Evolutionary conservation across 106 monocot species (phyloP), one percentile per base, ranked within the genome.

Genomic region (Agapanthus africanus): DNA sequence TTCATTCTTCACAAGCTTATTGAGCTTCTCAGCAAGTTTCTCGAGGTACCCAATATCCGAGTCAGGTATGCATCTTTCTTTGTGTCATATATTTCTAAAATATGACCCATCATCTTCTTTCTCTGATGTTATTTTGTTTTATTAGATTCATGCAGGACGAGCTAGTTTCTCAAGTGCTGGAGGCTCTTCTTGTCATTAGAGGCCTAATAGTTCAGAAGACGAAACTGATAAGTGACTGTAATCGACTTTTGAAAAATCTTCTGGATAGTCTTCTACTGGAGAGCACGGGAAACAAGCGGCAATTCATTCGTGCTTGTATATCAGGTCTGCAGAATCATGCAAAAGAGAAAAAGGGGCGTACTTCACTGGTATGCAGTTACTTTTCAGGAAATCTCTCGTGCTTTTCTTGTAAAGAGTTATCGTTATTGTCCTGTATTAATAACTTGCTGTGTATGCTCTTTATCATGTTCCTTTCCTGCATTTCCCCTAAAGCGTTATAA

Each of bases 141-240:
- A 11, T 19, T 47, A 99, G 99, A 72, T 99, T 99, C 68, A 93
- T 99, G 87, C 76, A 68, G 37, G 80, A 93, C 65, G 87, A 93
- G 63, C 72, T 99, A 41, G 71, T 99, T 57, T 93, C 99, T 59
- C 76, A 87, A 79, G 54, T 99, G 7, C 84, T 99, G 23, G 99
- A 99, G 71, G 85, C 99, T 71, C 83, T 87, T 71, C 81, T 99
- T 71, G 79, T 99, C 34, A 87, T 99, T 77, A 82, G 93, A 73
- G 99, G 99, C n/a, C 69, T 99, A 36, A 86, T 99, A 68, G 90
- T 99, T 32, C 99, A 99, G 76, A 99, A 99, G 75, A 99, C 99
- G 59, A 99, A 99, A 72, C 73, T 99, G 36, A 99, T 99, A 42
- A 85, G 76, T 72, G 99, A 99, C 32, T 93, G 99, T 42, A 92